A percentile compares a stretch with the other conserved stretches of the same genome.
phyloP scores from a whole-genome alignment of 1,139 yeast species.

The Kurtzmaniella quercitrusa region DNA sequence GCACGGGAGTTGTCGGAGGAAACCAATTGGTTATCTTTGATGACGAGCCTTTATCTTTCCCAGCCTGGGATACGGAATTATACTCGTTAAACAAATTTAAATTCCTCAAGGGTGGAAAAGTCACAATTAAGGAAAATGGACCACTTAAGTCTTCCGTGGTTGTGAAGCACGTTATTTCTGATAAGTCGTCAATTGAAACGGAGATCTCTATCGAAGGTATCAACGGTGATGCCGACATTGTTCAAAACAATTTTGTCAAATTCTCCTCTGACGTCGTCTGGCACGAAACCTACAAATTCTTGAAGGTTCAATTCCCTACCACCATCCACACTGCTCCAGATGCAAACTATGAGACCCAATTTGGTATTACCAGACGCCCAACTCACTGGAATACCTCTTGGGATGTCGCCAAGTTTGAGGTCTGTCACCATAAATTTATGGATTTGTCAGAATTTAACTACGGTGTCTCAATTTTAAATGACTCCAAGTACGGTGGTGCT shows the following conservation, averaged over 20 bases:
- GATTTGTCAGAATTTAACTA: conserved; percentile 82
- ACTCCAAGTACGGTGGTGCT: conserved; percentile 86
- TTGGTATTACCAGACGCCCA: conserved; percentile 85
- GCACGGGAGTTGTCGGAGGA: conserved; percentile 45
- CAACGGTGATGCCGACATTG: conserved; percentile 20
- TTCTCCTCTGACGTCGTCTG: conserved; percentile 75
- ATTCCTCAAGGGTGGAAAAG: conserved; percentile 40
- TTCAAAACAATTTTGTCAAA: conserved; percentile 36
- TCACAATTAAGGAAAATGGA: conserved; percentile 50
- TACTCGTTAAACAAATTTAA: conserved; percentile 70
- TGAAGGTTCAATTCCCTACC: conserved; percentile 94
- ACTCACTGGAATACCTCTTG: conserved; percentile 92
- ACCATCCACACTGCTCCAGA: conserved; percentile 62
- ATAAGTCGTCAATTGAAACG: conserved; percentile 57
- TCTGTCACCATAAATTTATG: conserved; percentile 89
- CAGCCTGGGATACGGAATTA: conserved; percentile 97
- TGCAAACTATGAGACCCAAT: conserved; percentile 90
- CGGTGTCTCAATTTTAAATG: conserved; percentile 85
- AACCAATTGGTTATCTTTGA: conserved; percentile 78
- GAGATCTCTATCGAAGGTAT: conserved; percentile 68
- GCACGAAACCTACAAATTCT: conserved; percentile 83
- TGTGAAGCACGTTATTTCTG: conserved; percentile 57
- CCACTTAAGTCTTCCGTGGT: conserved; percentile 60
- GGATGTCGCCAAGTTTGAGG: conserved; percentile 97
- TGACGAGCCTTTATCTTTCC: conserved; percentile 86